Evolutionary conservation across 1,284 basidiomycete genomes (phyloP).

Genomic region (Blastosporella zonata): DNA sequence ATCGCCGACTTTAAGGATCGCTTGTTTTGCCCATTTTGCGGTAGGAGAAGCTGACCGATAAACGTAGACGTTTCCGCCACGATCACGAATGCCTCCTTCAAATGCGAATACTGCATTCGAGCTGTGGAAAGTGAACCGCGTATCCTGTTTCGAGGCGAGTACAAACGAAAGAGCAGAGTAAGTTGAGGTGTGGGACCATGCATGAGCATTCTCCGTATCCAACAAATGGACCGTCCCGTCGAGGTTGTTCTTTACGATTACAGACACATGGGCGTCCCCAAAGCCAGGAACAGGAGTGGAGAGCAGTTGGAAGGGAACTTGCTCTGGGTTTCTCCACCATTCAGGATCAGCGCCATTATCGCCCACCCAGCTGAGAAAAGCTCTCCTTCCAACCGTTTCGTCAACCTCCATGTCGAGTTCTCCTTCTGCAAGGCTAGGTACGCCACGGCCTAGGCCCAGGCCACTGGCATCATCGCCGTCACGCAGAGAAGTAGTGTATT

Average conservation of each 20-base stretch:
- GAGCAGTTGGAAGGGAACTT: constrained; percentile 52
- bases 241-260: constrained; percentile 77
- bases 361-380: constrained; percentile 62
- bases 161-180: constrained; percentile 92
- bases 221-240: constrained; percentile 79
- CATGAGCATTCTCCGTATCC: constrained; percentile 17
- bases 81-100: constrained; percentile 64
- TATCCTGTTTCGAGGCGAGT: constrained; percentile 89
- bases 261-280: constrained; percentile 31
- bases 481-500: constrained; percentile 69
- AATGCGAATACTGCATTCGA: constrained; percentile 69
- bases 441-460: constrained; percentile 54
- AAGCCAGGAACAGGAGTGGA: constrained; percentile 60
- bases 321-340: constrained; percentile 34
- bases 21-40: constrained; percentile 70
- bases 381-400: constrained; percentile 57
- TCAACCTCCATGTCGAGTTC: constrained; percentile 86
- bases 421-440: constrained; percentile 76
- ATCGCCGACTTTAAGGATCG: constrained; percentile 71
- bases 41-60: constrained; percentile 58
- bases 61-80: constrained; percentile 80
- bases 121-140: constrained; percentile 78
- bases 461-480: constrained; percentile 59
- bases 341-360: constrained; percentile 44
- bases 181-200: constrained; percentile 78